Conservation (phyloP, 768 basidiomycete genomes). For the Goffeauzyma gilvescens region DNA sequence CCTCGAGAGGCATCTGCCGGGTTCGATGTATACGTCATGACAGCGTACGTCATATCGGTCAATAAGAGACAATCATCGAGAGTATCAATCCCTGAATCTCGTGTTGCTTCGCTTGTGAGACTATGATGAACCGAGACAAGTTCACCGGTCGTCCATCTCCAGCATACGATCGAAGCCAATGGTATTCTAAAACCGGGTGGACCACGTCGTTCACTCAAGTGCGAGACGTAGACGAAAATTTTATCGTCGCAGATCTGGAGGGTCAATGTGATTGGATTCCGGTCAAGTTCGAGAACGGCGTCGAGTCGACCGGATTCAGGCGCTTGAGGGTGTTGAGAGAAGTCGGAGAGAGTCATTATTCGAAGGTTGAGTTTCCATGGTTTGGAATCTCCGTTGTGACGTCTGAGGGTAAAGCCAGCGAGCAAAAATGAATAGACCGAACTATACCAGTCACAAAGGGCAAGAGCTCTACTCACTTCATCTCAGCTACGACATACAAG, state of each 20-base stretch:
- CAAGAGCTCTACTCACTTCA: slow-evolving; percentile 21
- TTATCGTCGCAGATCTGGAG: slow-evolving; percentile 10
- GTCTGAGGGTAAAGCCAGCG: not conserved
- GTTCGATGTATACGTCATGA: no score
- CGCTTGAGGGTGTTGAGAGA: not conserved
- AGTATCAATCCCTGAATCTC: no score
- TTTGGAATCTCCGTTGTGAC: no score
- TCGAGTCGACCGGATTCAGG: not conserved
- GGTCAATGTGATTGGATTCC: not conserved
- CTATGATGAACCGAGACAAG: slow-evolving; percentile 10
- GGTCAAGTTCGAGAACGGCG: not conserved
- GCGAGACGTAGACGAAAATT: slow-evolving; percentile 5
- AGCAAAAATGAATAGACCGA: not conserved
- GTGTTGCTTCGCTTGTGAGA: no score
- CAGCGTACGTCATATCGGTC: no score
- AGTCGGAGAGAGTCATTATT: not conserved
- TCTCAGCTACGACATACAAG: slow-evolving; percentile 22
- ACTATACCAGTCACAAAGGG: no score
- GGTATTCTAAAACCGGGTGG: not conserved
- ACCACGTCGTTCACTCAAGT: no score
- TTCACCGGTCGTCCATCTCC: slow-evolving; percentile 12
- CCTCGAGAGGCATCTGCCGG: no score
- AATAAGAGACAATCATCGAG: no score
- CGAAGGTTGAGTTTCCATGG: not conserved
- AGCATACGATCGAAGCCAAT: slow-evolving; percentile 2